A percentile compares a stretch with the other conserved stretches of the same genome.
phyloP scores from a whole-genome alignment of 2,329 filamentous ascomycete genomes.

The Ophiosphaerella herpotricha region DNA sequence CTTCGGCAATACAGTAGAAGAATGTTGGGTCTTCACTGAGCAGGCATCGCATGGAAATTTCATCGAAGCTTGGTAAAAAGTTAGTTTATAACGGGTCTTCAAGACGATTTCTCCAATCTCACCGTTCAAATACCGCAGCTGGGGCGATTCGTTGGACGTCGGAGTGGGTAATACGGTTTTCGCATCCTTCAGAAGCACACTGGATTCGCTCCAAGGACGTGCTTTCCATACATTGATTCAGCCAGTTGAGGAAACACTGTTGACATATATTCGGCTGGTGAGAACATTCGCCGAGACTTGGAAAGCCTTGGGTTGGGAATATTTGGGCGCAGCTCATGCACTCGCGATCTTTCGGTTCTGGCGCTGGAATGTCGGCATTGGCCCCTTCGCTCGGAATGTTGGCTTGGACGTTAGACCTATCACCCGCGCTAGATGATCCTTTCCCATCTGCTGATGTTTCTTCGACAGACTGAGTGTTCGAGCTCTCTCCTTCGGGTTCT shows the following conservation, averaged over 20 bases:
- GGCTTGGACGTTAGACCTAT: too few species aligned
- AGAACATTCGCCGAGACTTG: background rate
- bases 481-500: too few species aligned
- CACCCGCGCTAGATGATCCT: too few species aligned
- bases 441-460: too few species aligned
- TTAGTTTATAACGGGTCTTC: conserved; percentile 2
- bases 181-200: background rate
- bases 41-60: conserved; percentile 51
- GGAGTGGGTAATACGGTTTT: background rate
- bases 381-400: too few species aligned
- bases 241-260: background rate
- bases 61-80: too few species aligned
- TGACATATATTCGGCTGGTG: background rate
- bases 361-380: background rate
- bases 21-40: background rate
- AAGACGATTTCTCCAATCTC: background rate
- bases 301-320: background rate
- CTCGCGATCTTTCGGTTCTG: background rate
- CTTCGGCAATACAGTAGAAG: conserved; percentile 44
- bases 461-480: too few species aligned
- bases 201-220: background rate
- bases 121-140: background rate
- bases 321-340: background rate
- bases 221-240: background rate
- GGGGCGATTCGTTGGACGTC: background rate